Evolutionary conservation across 2,329 filamentous ascomycete species (phyloP), one percentile per base, ranked within the genome.

Genomic region (Spiromastix sp.): DNA sequence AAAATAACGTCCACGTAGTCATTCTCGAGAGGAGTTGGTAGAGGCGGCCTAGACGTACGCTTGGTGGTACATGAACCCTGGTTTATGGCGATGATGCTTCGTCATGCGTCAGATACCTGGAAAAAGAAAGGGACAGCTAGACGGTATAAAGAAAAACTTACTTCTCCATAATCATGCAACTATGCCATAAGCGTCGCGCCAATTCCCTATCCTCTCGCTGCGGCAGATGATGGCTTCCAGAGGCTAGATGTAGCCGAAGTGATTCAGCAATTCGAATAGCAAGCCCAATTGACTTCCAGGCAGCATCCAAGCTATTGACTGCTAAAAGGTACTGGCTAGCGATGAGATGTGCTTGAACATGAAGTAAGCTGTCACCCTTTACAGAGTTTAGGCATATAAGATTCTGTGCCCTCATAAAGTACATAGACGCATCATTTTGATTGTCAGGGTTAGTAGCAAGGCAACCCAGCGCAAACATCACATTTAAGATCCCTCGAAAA

Each of bases 1-100:
- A 45, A 47, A 10, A 49, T 38, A 8, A 32, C 15, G 33, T 51
- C 48, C n/a, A 48, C 30, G 28, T 52, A 52, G 34, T 51, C 48
- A 2, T 33, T 41, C n/a, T 51, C 43, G 25, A 43, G 35, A 17
- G 50, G 48, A 1, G 36, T 46, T 10, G 48, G 49, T 8, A 52
- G 34, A 2, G 46, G 44, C 3, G 47, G 36, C 17, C 40, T 40
- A 25, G 42, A 43, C n/a, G 39, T 31, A 20, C 43, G 35, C n/a
- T 41, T 24, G 8, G 41, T 42, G 15, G 47, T 39, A 10, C 34
- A 30, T n/a, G 43, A 37, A 9, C 49, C 48, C 6, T 43, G 26
- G 12, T 45, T 41, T 12, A 52, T 35, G 12, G 49, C 45, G 32
- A 51, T 42, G 5, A 46, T 47, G 15, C 43, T 46, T 11, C 10